A percentile compares a stretch with the other conserved stretches of the same genome.
Conservation (phyloP, 768 basidiomycete species). For the Myochromella boudieri region DNA sequence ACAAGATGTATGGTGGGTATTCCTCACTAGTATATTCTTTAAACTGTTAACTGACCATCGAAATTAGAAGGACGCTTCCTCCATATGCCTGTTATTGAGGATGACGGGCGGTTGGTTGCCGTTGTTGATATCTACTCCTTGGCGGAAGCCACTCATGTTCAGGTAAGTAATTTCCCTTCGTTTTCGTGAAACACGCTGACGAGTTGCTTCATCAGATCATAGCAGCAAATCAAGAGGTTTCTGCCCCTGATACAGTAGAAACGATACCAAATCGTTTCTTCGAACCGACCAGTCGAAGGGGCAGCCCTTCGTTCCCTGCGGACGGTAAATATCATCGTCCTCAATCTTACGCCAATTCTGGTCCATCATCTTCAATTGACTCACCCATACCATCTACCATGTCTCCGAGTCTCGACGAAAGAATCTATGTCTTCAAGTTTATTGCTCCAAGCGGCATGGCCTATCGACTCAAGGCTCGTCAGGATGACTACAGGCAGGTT, state of each 20-base stretch:
- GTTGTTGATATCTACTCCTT: neutral
- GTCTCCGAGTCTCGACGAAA: neutral
- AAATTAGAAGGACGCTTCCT: neutral
- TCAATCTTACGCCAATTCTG: neutral
- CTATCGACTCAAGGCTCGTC: constrained; percentile 4
- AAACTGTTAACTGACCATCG: neutral
- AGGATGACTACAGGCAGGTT: constrained; percentile 1
- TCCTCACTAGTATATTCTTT: neutral
- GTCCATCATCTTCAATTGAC: neutral
- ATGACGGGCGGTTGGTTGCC: neutral
- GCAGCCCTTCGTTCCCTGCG: neutral
- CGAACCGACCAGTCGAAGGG: constrained; percentile 3
- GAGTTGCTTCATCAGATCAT: no score
- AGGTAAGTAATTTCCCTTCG: neutral
- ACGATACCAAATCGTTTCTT: constrained; percentile 3
- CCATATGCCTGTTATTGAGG: neutral
- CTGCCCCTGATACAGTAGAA: neutral
- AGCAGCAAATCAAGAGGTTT: neutral
- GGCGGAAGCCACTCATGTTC: neutral
- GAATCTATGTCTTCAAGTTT: constrained; percentile 6
- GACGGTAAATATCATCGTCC: neutral
- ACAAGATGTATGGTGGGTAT: constrained; percentile 7
- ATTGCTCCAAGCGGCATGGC: neutral
- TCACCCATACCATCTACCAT: no score
- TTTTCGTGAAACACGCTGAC: neutral